phyloP scores from a whole-genome alignment of 2,329 filamentous ascomycete species.

The Aspergillus pseudotamarii region DNA sequence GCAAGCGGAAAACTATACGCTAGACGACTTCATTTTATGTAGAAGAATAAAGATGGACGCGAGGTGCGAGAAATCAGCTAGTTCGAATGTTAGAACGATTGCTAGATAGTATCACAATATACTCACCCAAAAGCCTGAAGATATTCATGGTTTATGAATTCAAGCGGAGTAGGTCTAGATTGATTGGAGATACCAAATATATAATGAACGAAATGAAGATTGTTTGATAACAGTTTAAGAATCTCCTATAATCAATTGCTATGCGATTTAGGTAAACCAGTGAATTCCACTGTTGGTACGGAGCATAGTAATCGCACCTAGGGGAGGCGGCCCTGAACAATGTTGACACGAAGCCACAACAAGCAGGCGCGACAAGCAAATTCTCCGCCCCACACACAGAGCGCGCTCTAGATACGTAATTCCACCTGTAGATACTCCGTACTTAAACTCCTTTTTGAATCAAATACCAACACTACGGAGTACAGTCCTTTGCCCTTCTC shows the following conservation, averaged over 20 bases:
- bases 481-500: neutral
- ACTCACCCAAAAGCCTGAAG: constrained; percentile 67
- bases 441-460: neutral
- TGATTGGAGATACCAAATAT: constrained; percentile 1
- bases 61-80: constrained; percentile 94
- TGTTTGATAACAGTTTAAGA: neutral
- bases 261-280: constrained; percentile 9
- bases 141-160: constrained; percentile 60
- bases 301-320: neutral
- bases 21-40: constrained; percentile 93
- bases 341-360: constrained; percentile 47
- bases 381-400: constrained; percentile 16
- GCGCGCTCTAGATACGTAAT: constrained; percentile 11
- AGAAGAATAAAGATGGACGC: constrained; percentile 91
- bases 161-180: neutral
- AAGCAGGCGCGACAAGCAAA: constrained; percentile 24
- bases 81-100: constrained; percentile 21
- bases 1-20: constrained; percentile 59
- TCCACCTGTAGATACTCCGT: neutral
- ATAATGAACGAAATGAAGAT: neutral
- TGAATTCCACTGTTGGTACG: neutral
- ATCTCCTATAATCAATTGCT: constrained; percentile 7
- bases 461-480: neutral
- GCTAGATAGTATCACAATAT: neutral
- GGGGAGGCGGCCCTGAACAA: constrained; percentile 8